phyloP scores from a whole-genome alignment of 768 basidiomycete genomes.

The Daedaleopsis sinensis region DNA sequence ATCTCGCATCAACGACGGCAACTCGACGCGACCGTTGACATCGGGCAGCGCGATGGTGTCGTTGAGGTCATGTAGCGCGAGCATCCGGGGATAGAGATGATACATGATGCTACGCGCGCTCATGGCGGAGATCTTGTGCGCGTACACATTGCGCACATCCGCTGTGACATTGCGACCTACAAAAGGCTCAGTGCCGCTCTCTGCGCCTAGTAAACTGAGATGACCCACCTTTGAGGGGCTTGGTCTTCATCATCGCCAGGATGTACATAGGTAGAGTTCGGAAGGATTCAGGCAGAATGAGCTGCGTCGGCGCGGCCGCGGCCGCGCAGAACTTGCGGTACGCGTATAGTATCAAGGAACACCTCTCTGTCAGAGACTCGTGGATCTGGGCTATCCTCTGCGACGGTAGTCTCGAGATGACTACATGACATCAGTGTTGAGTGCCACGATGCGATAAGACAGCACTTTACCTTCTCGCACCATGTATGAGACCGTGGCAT shows the following conservation, averaged over 20 bases:
- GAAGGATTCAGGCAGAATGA: constrained; percentile 94
- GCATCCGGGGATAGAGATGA: constrained; percentile 84
- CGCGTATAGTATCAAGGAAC: constrained; percentile 77
- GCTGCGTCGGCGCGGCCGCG: constrained; percentile 72
- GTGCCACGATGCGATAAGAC: constrained; percentile 23
- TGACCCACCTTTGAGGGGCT: constrained; percentile 84
- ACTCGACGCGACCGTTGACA: constrained; percentile 55
- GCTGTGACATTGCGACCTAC: constrained; percentile 85
- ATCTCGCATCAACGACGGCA: constrained; percentile 80
- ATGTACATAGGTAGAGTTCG: constrained; percentile 82
- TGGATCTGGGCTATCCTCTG: constrained; percentile 75
- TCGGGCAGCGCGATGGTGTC: constrained; percentile 73
- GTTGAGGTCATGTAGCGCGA: constrained; percentile 86
- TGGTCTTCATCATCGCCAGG: constrained; percentile 82
- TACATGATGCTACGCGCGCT: constrained; percentile 71
- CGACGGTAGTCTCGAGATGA: constrained; percentile 62
- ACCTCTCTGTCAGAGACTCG: constrained; percentile 83
- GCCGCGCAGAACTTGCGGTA: constrained; percentile 91
- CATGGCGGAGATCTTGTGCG: constrained; percentile 74
- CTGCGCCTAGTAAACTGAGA: too few relatives aligned
- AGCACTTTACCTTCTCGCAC: constrained; percentile 67
- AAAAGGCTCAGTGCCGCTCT: not conserved
- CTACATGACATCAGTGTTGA: constrained; percentile 41
- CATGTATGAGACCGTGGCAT: constrained; percentile 73
- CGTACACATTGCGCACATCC: constrained; percentile 90